Conservation (phyloP, 768 basidiomycete genomes). For the Naganishia kalamii region DNA sequence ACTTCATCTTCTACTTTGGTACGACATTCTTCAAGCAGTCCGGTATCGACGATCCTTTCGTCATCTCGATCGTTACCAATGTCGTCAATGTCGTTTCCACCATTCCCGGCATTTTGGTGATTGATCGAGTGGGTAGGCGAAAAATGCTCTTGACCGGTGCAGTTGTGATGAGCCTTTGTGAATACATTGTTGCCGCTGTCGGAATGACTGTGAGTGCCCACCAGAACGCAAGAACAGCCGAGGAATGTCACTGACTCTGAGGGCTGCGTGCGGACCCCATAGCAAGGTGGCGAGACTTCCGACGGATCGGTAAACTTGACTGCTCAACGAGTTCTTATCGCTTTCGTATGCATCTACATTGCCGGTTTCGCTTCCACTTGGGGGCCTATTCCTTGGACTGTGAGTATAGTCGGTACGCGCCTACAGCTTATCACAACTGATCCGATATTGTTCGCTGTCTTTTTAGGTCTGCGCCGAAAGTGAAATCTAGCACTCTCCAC, state of each 20-base stretch:
- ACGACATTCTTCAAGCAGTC: conserved; percentile 73
- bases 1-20: conserved; percentile 61
- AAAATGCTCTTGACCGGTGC: conserved; percentile 66
- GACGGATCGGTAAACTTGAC: conserved; percentile 53
- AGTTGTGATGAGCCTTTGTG: conserved; percentile 52
- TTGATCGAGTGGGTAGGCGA: conserved; percentile 68
- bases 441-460: no score
- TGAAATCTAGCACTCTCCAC: neutral
- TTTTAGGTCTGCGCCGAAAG: conserved; percentile 22
- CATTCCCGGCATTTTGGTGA: conserved; percentile 62
- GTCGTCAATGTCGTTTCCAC: conserved; percentile 64
- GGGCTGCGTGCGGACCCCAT: conserved; percentile 45
- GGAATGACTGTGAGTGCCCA: conserved; percentile 48
- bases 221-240: no score
- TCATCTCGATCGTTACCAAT: conserved; percentile 54
- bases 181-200: conserved; percentile 56
- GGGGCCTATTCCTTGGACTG: conserved; percentile 59
- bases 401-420: no score
- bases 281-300: conserved; percentile 59
- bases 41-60: conserved; percentile 62
- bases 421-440: no score
- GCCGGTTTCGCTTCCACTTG: conserved; percentile 66
- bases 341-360: conserved; percentile 72
- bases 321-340: conserved; percentile 63
- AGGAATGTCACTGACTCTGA: no score